A percentile compares a stretch with the other conserved stretches of the same genome.
phyloP scores from a whole-genome alignment of 768 basidiomycete genomes.

The Trametes cinnabarina region DNA sequence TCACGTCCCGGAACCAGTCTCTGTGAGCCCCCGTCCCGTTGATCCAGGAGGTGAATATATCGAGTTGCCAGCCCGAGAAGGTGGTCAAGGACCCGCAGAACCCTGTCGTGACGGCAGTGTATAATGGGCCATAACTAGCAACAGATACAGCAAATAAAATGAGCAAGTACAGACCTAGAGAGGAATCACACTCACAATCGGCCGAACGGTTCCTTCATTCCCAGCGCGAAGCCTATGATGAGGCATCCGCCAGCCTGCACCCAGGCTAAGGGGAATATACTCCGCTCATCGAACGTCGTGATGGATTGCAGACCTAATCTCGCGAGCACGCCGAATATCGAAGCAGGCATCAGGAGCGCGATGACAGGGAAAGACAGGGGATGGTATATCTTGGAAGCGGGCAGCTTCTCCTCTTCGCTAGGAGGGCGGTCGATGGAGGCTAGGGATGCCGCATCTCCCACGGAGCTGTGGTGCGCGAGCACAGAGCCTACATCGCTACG shows the following conservation, averaged over 20 bases:
- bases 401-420: slow-evolving; percentile 31
- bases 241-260: slow-evolving; percentile 86
- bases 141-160: not conserved
- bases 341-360: slow-evolving; percentile 71
- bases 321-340: slow-evolving; percentile 83
- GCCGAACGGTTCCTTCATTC: slow-evolving; percentile 69
- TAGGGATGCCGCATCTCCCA: slow-evolving; percentile 37
- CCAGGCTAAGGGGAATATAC: slow-evolving; percentile 83
- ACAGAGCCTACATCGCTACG: slow-evolving; percentile 33
- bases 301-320: slow-evolving; percentile 78
- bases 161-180: not conserved
- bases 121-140: slow-evolving; percentile 82
- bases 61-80: slow-evolving; percentile 93
- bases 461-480: slow-evolving; percentile 35
- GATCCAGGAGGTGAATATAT: slow-evolving; percentile 82
- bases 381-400: slow-evolving; percentile 38
- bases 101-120: slow-evolving; percentile 86
- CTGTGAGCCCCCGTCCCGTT: slow-evolving; percentile 57
- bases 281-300: slow-evolving; percentile 65
- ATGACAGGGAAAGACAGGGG: slow-evolving; percentile 66
- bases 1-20: slow-evolving; percentile 69
- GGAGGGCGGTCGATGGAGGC: slow-evolving; percentile 44
- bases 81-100: slow-evolving; percentile 97
- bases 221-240: slow-evolving; percentile 82
- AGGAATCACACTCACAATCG: slow-evolving; percentile 57